Percentiles rank a stretch among this genome's conserved stretches.
These are phyloP conservation scores for Naganishia antarctica DNA, from an alignment of 768 basidiomycete genomes.

Conservation along the genomic window DNA sequence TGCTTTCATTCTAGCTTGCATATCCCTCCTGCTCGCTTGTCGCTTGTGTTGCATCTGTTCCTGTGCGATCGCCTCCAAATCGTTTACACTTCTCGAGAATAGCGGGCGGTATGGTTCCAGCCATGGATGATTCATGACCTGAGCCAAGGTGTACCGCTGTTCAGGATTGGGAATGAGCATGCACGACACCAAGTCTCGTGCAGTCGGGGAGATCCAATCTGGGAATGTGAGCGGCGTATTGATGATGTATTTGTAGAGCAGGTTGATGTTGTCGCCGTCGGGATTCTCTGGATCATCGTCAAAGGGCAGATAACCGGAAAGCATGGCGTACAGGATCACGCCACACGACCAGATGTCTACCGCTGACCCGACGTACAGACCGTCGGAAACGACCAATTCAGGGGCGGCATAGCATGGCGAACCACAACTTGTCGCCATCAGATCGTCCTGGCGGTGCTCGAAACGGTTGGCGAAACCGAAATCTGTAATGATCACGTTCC, in stretches of 20 bases:
- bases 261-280: conserved; percentile 98
- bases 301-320: conserved; percentile 90
- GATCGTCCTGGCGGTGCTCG: conserved; percentile 82
- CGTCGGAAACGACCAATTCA: conserved; percentile 94
- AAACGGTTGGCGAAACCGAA: conserved; percentile 99
- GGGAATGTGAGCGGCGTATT: conserved; percentile 94
- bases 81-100: conserved; percentile 68
- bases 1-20: conserved; percentile 39
- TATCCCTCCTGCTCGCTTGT: conserved; percentile 50
- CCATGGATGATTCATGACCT: conserved; percentile 87
- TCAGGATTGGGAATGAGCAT: conserved; percentile 94
- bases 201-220: conserved; percentile 81
- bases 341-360: conserved; percentile 99
- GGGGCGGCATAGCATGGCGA: conserved; percentile 98
- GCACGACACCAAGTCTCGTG: conserved; percentile 72
- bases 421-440: conserved; percentile 98
- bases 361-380: conserved; percentile 90
- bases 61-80: conserved; percentile 73
- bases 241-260: conserved; percentile 97
- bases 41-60: conserved; percentile 80
- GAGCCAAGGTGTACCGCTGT: conserved; percentile 66
- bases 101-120: conserved; percentile 60
- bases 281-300: conserved; percentile 98
- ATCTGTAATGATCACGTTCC: conserved; percentile 98
- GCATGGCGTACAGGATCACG: conserved; percentile 95